A percentile compares a stretch with the other conserved stretches of the same genome.
These are phyloP conservation scores for Rubus parviflorus DNA, from an alignment of 306 rosid genomes.

Conservation along the genomic window DNA sequence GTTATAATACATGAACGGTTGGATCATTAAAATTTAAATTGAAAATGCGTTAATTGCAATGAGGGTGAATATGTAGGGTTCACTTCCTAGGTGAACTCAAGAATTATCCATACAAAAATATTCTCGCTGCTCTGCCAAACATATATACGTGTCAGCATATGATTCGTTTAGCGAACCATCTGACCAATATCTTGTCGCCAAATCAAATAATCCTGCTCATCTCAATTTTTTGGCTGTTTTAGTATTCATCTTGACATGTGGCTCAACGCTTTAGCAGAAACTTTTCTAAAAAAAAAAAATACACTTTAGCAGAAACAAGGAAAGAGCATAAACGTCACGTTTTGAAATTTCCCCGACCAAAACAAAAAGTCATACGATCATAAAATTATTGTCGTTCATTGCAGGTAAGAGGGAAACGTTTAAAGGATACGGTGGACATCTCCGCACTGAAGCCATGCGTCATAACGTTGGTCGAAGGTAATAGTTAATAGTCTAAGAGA, in stretches of 20 bases:
- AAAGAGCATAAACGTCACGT: background rate
- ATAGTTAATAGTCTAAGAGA: background rate
- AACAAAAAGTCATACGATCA: background rate
- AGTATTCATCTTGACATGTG: background rate
- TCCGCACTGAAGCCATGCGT: conserved; percentile 88
- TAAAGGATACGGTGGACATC: conserved; percentile 83
- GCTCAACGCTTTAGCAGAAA: background rate
- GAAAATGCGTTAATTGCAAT: too few relatives aligned
- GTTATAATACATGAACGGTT: too few relatives aligned
- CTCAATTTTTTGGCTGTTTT: background rate
- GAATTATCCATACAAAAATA: too few relatives aligned
- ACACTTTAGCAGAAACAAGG: too few relatives aligned
- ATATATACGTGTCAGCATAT: too few relatives aligned
- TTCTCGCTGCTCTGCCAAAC: too few relatives aligned
- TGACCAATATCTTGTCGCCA: too few relatives aligned
- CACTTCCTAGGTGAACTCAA: too few relatives aligned
- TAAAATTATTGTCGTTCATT: background rate
- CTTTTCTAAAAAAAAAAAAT: too few relatives aligned
- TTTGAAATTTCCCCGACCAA: background rate
- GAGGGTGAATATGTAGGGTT: too few relatives aligned
- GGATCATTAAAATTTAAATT: too few relatives aligned
- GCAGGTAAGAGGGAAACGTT: conserved; percentile 78
- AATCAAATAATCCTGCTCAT: background rate
- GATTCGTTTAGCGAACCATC: too few relatives aligned
- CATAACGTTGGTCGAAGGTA: conserved; percentile 79